Conservation (phyloP, 2,329 filamentous ascomycete species). For the Neocatenulostroma microsporum region DNA sequence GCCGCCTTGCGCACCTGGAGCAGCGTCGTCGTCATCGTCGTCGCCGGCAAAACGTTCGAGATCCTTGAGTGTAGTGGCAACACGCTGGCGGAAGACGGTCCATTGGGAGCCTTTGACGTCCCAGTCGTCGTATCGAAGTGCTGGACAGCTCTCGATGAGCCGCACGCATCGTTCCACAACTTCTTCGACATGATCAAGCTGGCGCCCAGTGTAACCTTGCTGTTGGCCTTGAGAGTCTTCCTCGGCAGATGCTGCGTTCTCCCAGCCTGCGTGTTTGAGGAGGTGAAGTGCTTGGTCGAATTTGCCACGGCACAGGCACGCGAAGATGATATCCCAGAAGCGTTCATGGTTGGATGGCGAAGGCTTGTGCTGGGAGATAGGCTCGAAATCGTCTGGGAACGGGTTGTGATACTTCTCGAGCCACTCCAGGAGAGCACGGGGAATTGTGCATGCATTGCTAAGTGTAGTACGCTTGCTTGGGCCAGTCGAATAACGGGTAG, state of each 20-base stretch:
- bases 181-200: conserved; percentile 69
- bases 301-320: conserved; percentile 66
- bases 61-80: conserved; percentile 59
- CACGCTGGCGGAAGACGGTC: conserved; percentile 71
- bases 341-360: conserved; percentile 67
- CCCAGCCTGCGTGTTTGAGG: conserved; percentile 69
- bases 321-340: conserved; percentile 82
- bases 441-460: conserved; percentile 47
- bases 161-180: conserved; percentile 62
- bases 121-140: conserved; percentile 61
- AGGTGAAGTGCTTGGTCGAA: conserved; percentile 59
- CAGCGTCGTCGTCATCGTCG: conserved; percentile 42
- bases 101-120: conserved; percentile 74
- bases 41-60: conserved; percentile 68
- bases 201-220: conserved; percentile 62
- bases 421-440: conserved; percentile 77
- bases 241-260: conserved; percentile 56
- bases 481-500: conserved; percentile 2
- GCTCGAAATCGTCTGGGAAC: conserved; percentile 58
- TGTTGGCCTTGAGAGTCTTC: conserved; percentile 54
- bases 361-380: conserved; percentile 56
- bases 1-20: conserved; percentile 30
- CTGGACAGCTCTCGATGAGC: conserved; percentile 67
- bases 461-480: neutral
- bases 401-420: conserved; percentile 66